Evolutionary conservation across 352 stramenopile species (phyloP), one percentile per base, ranked within the genome.

Genomic region (Phytophthora foliorum): DNA sequence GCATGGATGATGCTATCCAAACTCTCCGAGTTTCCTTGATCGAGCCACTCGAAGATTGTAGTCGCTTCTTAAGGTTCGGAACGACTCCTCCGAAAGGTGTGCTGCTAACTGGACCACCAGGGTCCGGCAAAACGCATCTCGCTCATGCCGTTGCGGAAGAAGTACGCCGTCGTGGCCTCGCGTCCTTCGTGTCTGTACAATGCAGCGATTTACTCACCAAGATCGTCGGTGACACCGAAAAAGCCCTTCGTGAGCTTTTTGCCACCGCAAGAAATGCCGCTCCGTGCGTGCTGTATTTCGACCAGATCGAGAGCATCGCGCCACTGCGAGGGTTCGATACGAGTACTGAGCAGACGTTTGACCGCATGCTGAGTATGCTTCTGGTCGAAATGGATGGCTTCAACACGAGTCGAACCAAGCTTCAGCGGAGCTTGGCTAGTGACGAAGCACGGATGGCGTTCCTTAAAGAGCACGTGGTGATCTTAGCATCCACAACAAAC

Each of bases 71-170:
- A 27, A 87, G 92, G 60, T 99, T 99, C 65, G 97, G 98, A 21
- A 99, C 99, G 38, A 86, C 96, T 61, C 94, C 97, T 27, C 98
- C 97, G 4, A 93, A 98, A 68, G 98, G 98, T 42, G 96, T 99
- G n/a, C 79, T 99, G 10, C 96, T 99, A 39, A 99, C 99, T 19
- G 98, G 98, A 17, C 97, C 98, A 14, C 97, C 98, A 13, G 98
- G 98, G 42, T 99, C 97, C 52, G 96, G 97, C n/a, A 99, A 99
- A 77, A 99, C 97, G 6, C 78, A 99, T 41, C 86, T 99, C 48
- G 83, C 89, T 5, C 75, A 85, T 41, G 84, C 80, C 2, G 63
- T 96, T 17, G 86, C 84, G 2, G 60, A 80, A 27, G 78, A 93
- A 74, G 73, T 94, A 27, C 80, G 74, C 31, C 75, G 82, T 5